Base-by-base conservation (phyloP, 805 yeast species). In the Ogataea methanolica region DNA sequence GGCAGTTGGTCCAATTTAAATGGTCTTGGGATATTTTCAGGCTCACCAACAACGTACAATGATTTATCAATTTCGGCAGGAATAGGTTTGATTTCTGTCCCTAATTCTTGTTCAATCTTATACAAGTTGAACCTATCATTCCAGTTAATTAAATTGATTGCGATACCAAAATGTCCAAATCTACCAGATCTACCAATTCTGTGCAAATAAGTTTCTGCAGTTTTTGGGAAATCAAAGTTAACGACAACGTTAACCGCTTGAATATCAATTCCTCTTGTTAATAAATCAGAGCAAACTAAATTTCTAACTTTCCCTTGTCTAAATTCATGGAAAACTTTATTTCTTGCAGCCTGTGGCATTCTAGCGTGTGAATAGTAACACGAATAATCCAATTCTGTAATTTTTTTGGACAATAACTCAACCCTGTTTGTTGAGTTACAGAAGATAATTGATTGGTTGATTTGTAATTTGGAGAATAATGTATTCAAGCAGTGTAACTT, bases 121-220 rank as follows among this genome's bases (percentile, higher is more conserved):
- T 90, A 92, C 62, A 94, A 76, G 63, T 87, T 88, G 71, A 87
- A 90, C 65, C 98, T 82, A 67, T 94, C 99, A 62, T 90, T 83
- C 97, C 97, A 92, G 68, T 91, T 88, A 73, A 94, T 89, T 61
- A 94, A 79, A 72, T 94, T 94, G 63, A 94, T 90, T 33, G 99
- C 99, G 65, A 94, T 78, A 76, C 99, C 99, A 64, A 91, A 81
- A 68, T 94, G 99, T 56, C 99, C 99, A 63, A 88, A 94, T 76
- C 99, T 88, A 58, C 99, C 98, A 7, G 97, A 90, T 76, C 99
- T 89, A 78, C 98, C 98, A 59, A 92, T 94, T 78, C 98, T 87
- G 73, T 94, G 99, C 59, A 94, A 78, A 67, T 94, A 94, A 37
- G 98, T 94, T 69, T 94, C 99, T 7, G 98, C 97, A 45, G 85